Conservation (phyloP, 2,329 filamentous ascomycete species). For the Pseudocercospora cruenta region DNA sequence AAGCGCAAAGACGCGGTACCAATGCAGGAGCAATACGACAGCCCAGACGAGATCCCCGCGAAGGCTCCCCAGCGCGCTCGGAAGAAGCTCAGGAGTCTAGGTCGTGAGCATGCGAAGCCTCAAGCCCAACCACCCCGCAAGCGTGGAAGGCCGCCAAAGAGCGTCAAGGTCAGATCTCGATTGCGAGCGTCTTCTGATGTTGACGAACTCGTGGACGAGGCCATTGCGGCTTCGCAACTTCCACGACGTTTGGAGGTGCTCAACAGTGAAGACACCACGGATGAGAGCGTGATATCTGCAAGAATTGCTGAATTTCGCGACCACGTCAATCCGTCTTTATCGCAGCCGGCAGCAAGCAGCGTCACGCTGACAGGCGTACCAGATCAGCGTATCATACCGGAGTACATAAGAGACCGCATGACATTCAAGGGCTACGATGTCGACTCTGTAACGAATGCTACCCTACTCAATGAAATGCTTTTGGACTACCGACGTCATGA, state of each 20-base stretch:
- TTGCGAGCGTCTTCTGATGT: neutral
- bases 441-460: neutral
- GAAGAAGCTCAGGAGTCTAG: slow-evolving; percentile 22
- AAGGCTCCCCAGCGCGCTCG: neutral
- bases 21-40: neutral
- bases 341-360: neutral
- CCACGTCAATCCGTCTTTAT: neutral
- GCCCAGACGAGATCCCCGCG: neutral
- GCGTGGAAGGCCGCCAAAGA: neutral
- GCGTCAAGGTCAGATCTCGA: neutral
- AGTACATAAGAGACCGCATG: slow-evolving; percentile 16
- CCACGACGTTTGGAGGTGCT: neutral
- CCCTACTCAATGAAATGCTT: slow-evolving; percentile 11
- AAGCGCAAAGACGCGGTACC: slow-evolving; percentile 1
- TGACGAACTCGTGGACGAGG: slow-evolving; percentile 16
- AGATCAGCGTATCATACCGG: slow-evolving; percentile 9
- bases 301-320: neutral
- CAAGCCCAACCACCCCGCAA: neutral
- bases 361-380: neutral
- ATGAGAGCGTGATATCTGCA: neutral
- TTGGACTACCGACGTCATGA: neutral
- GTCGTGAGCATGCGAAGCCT: neutral
- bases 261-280: neutral
- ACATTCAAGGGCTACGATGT: slow-evolving; percentile 1
- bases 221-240: slow-evolving; percentile 2